These are phyloP conservation scores for Backusella tarrabulga DNA, from an alignment of 192 early-diverging fungal genomes.

Conservation along the genomic window DNA sequence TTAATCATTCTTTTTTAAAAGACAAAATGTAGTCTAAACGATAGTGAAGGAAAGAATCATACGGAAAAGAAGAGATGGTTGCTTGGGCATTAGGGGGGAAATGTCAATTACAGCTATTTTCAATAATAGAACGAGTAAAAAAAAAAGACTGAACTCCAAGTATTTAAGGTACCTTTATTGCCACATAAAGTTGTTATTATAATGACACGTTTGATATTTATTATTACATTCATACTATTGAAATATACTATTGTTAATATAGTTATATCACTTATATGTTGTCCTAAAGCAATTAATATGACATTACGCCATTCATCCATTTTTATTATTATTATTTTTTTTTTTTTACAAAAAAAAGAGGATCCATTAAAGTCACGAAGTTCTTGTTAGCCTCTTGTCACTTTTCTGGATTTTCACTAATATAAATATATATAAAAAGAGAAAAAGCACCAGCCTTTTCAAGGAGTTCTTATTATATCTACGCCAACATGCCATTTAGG, in stretches of 20 bases:
- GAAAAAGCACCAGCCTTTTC: neutral
- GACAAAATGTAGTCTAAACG: neutral
- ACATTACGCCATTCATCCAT: neutral
- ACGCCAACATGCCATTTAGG: neutral
- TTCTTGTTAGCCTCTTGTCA: neutral
- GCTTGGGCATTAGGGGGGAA: neutral
- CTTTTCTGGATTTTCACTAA: neutral
- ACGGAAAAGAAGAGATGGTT: neutral
- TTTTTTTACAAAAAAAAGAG: neutral
- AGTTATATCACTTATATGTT: neutral
- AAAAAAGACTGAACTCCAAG: neutral
- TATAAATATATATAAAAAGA: neutral
- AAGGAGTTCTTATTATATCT: neutral
- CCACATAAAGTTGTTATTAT: neutral
- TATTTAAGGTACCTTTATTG: neutral
- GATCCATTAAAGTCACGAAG: neutral
- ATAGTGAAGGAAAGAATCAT: neutral
- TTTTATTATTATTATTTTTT: neutral
- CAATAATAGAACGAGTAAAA: neutral
- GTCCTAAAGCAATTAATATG: neutral
- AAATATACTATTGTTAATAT: neutral
- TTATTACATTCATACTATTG: neutral
- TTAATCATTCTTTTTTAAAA: neutral
- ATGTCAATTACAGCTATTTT: constrained; percentile 2
- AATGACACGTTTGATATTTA: neutral